These are phyloP conservation scores for Pugionium dolabratum DNA, from an alignment of 345 rosid genomes.

Conservation along the genomic window DNA sequence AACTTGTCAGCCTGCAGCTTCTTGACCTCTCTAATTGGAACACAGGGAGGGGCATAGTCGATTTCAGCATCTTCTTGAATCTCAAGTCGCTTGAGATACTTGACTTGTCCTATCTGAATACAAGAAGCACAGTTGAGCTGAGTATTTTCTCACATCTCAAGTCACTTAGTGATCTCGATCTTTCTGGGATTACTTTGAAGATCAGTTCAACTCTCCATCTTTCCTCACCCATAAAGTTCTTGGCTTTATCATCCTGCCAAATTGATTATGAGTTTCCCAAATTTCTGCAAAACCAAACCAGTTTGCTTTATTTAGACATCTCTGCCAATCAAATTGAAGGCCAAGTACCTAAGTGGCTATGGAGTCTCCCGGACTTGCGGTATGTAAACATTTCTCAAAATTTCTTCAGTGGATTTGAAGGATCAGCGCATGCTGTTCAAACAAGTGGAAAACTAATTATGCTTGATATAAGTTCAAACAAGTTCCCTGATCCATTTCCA, in stretches of 20 bases:
- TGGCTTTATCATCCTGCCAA: constrained; percentile 17
- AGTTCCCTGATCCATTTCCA: not conserved
- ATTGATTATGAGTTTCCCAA: constrained; percentile 27
- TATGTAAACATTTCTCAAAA: constrained; percentile 28
- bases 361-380: not conserved
- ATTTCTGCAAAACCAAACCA: constrained; percentile 12
- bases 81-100: not conserved
- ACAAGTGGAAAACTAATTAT: not conserved
- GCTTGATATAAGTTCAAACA: constrained; percentile 31
- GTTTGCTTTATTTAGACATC: not conserved
- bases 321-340: constrained; percentile 32
- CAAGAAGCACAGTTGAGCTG: constrained; percentile 26
- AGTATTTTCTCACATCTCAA: constrained; percentile 7
- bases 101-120: constrained; percentile 26
- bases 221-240: not conserved
- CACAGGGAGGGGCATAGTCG: not conserved
- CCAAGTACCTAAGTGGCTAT: constrained; percentile 24
- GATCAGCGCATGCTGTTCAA: constrained; percentile 12
- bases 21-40: constrained; percentile 27
- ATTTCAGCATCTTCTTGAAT: constrained; percentile 29
- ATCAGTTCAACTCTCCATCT: not conserved
- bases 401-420: constrained; percentile 8
- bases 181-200: constrained; percentile 19
- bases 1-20: not conserved
- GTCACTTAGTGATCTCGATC: constrained; percentile 19